Evolutionary conservation across 2,329 filamentous ascomycete species (phyloP).

Genomic region (Neonectria faginata): DNA sequence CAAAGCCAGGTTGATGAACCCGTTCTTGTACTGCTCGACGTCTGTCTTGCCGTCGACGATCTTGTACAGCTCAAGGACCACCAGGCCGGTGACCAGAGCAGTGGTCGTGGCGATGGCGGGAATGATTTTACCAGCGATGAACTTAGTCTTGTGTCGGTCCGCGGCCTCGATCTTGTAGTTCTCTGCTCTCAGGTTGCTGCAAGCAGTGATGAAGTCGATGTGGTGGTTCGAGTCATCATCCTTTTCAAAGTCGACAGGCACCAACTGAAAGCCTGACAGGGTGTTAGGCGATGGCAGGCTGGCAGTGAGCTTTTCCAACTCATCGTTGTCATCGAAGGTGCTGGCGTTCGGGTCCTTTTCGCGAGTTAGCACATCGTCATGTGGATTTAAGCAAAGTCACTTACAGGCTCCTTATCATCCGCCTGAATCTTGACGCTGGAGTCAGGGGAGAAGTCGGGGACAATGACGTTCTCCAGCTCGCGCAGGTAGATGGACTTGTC

Average conservation of each 20-base stretch:
- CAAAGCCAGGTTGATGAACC: slow-evolving; percentile 94
- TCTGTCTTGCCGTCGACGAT: slow-evolving; percentile 96
- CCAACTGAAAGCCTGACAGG: slow-evolving; percentile 87
- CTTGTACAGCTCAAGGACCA: slow-evolving; percentile 95
- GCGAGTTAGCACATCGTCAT: slow-evolving; percentile 21
- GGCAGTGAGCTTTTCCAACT: slow-evolving; percentile 77
- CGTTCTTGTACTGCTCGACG: slow-evolving; percentile 99
- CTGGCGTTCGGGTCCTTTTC: slow-evolving; percentile 81
- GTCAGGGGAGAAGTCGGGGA: slow-evolving; percentile 93
- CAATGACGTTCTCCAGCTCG: slow-evolving; percentile 90
- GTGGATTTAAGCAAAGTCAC: slow-evolving; percentile 44
- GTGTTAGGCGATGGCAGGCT: slow-evolving; percentile 82
- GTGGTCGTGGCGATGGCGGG: slow-evolving; percentile 98
- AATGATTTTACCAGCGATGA: slow-evolving; percentile 99
- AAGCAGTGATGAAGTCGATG: slow-evolving; percentile 98
- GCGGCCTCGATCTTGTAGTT: slow-evolving; percentile 97
- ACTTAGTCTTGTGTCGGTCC: slow-evolving; percentile 98
- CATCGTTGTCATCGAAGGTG: slow-evolving; percentile 77
- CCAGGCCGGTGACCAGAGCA: slow-evolving; percentile 91
- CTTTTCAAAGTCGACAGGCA: slow-evolving; percentile 97
- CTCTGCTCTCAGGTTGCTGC: slow-evolving; percentile 94
- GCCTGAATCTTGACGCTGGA: slow-evolving; percentile 96
- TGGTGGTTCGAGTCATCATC: slow-evolving; percentile 98
- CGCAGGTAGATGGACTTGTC: slow-evolving; percentile 79
- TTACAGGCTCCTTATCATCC: slow-evolving; percentile 88